These are phyloP conservation scores for Magnusiomyces suaveolens DNA, from an alignment of 1,139 yeast species.

Conservation along the genomic window DNA sequence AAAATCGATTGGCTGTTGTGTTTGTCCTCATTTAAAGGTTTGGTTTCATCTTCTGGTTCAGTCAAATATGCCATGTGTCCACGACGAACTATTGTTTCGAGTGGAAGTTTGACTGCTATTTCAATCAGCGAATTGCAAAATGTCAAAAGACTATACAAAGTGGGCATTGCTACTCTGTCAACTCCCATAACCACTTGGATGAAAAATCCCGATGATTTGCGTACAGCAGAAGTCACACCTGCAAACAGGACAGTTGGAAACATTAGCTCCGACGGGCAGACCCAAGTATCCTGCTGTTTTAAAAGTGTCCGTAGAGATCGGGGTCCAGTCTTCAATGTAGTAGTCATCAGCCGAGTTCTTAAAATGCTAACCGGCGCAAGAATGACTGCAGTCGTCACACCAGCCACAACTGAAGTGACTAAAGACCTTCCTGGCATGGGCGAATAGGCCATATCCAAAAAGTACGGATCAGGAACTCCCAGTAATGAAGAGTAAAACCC, in stretches of 20 bases:
- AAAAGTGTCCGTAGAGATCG: slow-evolving; percentile 34
- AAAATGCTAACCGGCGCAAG: slow-evolving; percentile 77
- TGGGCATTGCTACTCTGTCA: slow-evolving; percentile 60
- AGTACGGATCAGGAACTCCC: slow-evolving; percentile 81
- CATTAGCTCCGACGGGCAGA: slow-evolving; percentile 47
- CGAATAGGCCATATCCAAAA: slow-evolving; percentile 73
- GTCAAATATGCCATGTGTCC: slow-evolving; percentile 65
- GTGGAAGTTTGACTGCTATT: slow-evolving; percentile 68
- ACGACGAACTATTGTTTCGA: slow-evolving; percentile 76
- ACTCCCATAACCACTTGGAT: slow-evolving; percentile 56
- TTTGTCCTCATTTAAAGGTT: no score
- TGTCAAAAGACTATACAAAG: slow-evolving; percentile 44
- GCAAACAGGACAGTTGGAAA: slow-evolving; percentile 56
- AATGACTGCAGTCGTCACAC: slow-evolving; percentile 63
- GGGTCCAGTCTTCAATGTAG: slow-evolving; percentile 37
- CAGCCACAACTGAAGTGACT: slow-evolving; percentile 57
- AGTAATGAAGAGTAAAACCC: slow-evolving; percentile 75
- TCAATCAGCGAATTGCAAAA: slow-evolving; percentile 54
- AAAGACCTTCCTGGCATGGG: slow-evolving; percentile 66
- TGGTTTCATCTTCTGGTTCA: neutral
- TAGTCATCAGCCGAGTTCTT: slow-evolving; percentile 64
- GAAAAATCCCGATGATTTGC: slow-evolving; percentile 64
- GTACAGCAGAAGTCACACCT: slow-evolving; percentile 50
- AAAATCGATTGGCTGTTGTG: no score
- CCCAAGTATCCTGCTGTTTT: slow-evolving; percentile 35